Conservation (phyloP, 2,329 filamentous ascomycete species). For the Calonectria pauciramosa region DNA sequence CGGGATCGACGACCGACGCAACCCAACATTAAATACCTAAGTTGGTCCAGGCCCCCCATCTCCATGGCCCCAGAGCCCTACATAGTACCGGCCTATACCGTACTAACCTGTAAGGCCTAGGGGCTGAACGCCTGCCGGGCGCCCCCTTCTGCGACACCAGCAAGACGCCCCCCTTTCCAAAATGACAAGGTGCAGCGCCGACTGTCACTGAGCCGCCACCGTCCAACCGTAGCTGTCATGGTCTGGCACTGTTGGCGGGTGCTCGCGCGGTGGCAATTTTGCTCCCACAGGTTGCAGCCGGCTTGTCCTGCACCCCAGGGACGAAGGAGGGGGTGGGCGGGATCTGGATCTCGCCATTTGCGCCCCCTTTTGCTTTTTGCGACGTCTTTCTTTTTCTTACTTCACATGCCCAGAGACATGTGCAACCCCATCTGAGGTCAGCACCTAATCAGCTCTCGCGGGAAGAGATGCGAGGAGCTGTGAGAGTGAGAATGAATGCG, state of each 20-base stretch:
- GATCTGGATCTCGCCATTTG: conserved; percentile 7
- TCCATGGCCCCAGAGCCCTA: background rate
- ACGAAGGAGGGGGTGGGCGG: background rate
- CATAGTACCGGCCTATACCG: background rate
- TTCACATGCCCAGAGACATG: background rate
- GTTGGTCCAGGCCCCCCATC: conserved; percentile 3
- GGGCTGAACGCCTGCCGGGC: conserved; percentile 1
- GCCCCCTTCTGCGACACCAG: conserved; percentile 7
- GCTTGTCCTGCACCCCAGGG: background rate
- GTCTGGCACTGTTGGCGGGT: background rate
- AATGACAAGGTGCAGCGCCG: conserved; percentile 17
- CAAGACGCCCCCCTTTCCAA: conserved; percentile 1
- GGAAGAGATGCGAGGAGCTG: background rate
- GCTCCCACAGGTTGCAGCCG: background rate
- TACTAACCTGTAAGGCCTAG: background rate
- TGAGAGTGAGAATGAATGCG: no score
- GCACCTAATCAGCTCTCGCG: background rate
- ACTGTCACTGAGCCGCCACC: conserved; percentile 11
- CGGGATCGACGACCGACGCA: conserved; percentile 16
- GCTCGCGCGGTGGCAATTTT: conserved; percentile 2
- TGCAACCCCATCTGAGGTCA: background rate
- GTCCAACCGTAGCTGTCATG: conserved; percentile 3
- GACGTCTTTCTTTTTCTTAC: background rate
- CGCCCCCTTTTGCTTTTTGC: conserved; percentile 11
- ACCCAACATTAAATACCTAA: conserved; percentile 13